Evolutionary conservation across 352 stramenopile genomes (phyloP).

Genomic region (Phytophthora sp.): DNA sequence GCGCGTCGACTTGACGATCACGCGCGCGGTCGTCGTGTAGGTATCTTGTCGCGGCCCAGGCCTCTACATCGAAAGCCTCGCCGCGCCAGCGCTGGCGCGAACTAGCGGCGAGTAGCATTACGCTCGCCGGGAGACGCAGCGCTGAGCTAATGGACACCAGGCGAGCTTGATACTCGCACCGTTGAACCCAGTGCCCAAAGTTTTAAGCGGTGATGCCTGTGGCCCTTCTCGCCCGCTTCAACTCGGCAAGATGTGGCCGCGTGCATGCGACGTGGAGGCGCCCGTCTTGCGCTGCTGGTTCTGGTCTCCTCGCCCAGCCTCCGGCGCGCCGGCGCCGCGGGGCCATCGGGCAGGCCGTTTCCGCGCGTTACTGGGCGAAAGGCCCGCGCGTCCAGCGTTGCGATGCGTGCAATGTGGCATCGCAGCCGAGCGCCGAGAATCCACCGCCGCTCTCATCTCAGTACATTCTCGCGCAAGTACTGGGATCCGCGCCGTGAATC

Average conservation of each 20-base stretch:
- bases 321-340: background rate
- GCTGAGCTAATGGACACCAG: too few species aligned
- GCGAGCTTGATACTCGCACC: too few species aligned
- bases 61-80: too few species aligned
- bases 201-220: too few species aligned
- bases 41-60: background rate
- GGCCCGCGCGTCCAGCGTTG: background rate
- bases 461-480: too few species aligned
- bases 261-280: slow-evolving; percentile 14
- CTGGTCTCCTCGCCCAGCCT: slow-evolving; percentile 15
- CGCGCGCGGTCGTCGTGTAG: background rate
- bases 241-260: background rate
- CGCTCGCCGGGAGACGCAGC: background rate
- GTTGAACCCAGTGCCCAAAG: slow-evolving; percentile 2
- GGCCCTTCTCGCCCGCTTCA: background rate
- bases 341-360: slow-evolving; percentile 22
- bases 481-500: too few species aligned
- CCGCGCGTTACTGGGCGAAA: slow-evolving; percentile 12
- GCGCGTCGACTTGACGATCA: slow-evolving; percentile 15
- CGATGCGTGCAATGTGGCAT: too few species aligned
- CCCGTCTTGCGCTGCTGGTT: slow-evolving; percentile 13
- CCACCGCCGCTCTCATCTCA: too few species aligned
- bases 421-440: too few species aligned
- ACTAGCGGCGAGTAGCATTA: background rate
- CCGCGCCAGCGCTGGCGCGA: background rate